A percentile compares a stretch with the other conserved stretches of the same genome.
Conservation (phyloP, 495 filamentous ascomycete genomes). For the Beverwykella pulmonaria region DNA sequence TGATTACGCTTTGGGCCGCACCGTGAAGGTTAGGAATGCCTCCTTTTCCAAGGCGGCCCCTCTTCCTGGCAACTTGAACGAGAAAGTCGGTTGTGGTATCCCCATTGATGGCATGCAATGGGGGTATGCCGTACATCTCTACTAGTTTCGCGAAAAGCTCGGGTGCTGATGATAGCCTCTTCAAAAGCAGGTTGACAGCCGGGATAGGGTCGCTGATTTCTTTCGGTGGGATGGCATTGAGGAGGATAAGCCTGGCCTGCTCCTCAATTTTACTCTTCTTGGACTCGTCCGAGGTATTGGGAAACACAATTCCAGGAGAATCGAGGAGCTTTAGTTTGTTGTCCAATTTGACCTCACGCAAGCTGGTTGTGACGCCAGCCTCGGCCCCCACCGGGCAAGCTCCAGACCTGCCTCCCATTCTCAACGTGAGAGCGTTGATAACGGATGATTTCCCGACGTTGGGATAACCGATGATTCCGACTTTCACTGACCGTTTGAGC, state of each 20-base stretch:
- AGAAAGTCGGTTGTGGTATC: conserved; percentile 91
- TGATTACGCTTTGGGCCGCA: conserved; percentile 89
- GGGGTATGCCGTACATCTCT: conserved; percentile 76
- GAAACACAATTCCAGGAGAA: conserved; percentile 95
- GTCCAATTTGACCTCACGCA: conserved; percentile 90
- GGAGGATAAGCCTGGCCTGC: conserved; percentile 80
- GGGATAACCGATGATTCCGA: conserved; percentile 94
- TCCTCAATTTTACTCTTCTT: conserved; percentile 69
- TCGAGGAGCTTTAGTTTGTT: conserved; percentile 93
- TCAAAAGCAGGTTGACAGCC: conserved; percentile 78
- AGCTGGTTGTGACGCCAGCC: conserved; percentile 86
- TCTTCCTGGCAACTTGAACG: conserved; percentile 89
- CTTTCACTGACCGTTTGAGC: conserved; percentile 84
- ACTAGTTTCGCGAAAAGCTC: conserved; percentile 74
- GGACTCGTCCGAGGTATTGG: conserved; percentile 55
- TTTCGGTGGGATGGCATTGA: conserved; percentile 91
- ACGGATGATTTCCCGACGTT: conserved; percentile 98
- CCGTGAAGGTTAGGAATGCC: conserved; percentile 85
- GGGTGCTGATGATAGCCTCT: conserved; percentile 71
- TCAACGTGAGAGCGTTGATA: conserved; percentile 88
- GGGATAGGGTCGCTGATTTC: conserved; percentile 89
- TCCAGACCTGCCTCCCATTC: conserved; percentile 66
- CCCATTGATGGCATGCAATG: conserved; percentile 66
- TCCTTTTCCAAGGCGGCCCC: conserved; percentile 84
- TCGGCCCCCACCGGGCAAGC: conserved; percentile 90